These are phyloP conservation scores for Exophiala spinifera DNA, from an alignment of 2,329 filamentous ascomycete species.

Conservation along the genomic window DNA sequence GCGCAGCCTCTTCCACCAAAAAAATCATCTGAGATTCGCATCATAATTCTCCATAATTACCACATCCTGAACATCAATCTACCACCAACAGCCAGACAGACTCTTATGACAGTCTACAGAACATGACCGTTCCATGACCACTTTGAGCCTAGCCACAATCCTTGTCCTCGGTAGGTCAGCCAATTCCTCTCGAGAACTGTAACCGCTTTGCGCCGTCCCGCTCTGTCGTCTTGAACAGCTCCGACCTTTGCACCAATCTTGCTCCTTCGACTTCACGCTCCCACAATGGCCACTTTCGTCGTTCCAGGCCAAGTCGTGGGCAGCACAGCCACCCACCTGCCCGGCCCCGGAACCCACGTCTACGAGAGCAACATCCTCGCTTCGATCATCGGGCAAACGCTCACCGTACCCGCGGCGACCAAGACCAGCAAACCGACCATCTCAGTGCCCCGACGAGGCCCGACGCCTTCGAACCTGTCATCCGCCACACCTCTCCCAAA, in stretches of 20 bases:
- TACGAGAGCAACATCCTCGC: slow-evolving; percentile 72
- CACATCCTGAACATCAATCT: no score
- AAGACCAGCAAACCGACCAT: slow-evolving; percentile 35
- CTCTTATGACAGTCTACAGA: no score
- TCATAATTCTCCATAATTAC: no score
- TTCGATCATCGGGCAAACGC: slow-evolving; percentile 74
- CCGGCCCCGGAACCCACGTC: slow-evolving; percentile 82
- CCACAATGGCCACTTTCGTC: slow-evolving; percentile 12
- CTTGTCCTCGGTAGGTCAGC: neutral
- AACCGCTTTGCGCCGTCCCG: neutral
- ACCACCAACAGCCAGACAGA: no score
- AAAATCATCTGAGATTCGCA: no score
- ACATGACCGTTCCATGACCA: no score
- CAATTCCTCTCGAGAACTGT: no score
- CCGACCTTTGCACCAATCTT: neutral
- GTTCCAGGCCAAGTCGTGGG: slow-evolving; percentile 77
- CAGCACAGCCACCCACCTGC: slow-evolving; percentile 60
- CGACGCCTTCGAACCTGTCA: slow-evolving; percentile 51
- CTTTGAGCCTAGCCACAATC: neutral
- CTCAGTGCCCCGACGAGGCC: slow-evolving; percentile 32
- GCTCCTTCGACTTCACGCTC: neutral
- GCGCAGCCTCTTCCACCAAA: neutral
- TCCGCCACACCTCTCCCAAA: slow-evolving; percentile 52
- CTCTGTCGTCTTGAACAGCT: no score
- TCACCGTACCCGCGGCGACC: slow-evolving; percentile 47